A percentile compares a stretch with the other conserved stretches of the same genome.
Conservation (phyloP, 78 protist species). For the Protostelium mycophagum region DNA sequence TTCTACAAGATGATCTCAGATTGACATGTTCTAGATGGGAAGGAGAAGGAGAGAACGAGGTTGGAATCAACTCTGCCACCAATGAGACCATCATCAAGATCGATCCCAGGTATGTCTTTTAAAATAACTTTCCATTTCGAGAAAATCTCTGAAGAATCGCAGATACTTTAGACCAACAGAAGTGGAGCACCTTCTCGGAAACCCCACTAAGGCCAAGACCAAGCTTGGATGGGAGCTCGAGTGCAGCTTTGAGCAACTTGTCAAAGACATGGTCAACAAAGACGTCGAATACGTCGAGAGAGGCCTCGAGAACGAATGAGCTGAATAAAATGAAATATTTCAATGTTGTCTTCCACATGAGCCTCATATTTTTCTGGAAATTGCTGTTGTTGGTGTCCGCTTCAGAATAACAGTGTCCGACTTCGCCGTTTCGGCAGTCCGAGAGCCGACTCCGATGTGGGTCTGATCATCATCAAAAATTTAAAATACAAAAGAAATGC, state of each 20-base stretch:
- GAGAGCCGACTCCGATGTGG: no score
- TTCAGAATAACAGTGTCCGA: no score
- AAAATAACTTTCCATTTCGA: background rate
- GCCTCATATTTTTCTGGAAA: no score
- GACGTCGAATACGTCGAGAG: conserved; percentile 55
- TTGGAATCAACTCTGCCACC: conserved; percentile 21
- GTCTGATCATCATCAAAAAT: no score
- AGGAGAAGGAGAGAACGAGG: conserved; percentile 78
- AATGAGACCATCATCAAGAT: conserved; percentile 30
- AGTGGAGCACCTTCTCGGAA: conserved; percentile 85
- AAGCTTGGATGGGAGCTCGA: conserved; percentile 71
- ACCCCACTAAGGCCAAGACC: conserved; percentile 74
- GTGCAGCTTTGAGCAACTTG: conserved; percentile 60
- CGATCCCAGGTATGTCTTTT: conserved; percentile 22
- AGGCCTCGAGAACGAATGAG: conserved; percentile 38
- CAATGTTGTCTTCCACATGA: no score
- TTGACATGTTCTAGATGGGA: conserved; percentile 29
- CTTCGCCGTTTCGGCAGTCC: no score
- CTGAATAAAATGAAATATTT: no score
- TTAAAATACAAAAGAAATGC: no score
- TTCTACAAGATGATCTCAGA: no score
- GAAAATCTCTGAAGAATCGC: background rate
- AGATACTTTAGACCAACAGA: conserved; percentile 91
- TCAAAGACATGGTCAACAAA: conserved; percentile 81
- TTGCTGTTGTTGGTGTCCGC: no score